Evolutionary conservation across 371 early-diverging fungal genomes (phyloP).

Genomic region (Batrachochytrium dendrobatidis): DNA sequence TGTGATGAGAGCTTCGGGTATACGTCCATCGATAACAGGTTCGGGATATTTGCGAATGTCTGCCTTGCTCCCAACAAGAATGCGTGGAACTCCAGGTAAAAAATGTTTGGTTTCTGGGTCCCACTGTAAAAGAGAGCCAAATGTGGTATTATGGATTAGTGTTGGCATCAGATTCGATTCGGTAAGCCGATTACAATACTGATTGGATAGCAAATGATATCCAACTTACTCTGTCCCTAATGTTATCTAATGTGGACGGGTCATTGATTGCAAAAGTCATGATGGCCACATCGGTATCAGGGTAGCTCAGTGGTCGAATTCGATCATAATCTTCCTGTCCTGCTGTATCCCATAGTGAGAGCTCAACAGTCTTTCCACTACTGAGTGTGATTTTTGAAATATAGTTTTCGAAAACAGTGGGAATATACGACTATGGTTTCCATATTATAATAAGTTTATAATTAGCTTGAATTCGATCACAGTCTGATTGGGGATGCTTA

Average conservation of each 20-base stretch:
- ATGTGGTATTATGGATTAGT: too few species aligned
- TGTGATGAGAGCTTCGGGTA: slow-evolving; percentile 4
- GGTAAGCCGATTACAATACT: background rate
- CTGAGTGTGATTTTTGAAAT: slow-evolving; percentile 20
- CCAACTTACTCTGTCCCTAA: slow-evolving; percentile 26
- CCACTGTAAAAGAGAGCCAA: slow-evolving; percentile 79
- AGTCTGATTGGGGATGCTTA: too few species aligned
- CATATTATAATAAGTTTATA: too few species aligned
- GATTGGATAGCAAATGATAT: too few species aligned
- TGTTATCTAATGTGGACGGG: slow-evolving; percentile 18
- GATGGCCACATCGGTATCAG: slow-evolving; percentile 92
- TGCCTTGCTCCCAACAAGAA: slow-evolving; percentile 84
- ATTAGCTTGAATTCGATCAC: too few species aligned
- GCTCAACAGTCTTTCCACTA: slow-evolving; percentile 44
- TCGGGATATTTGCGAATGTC: slow-evolving; percentile 65
- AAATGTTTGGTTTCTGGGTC: slow-evolving; percentile 89
- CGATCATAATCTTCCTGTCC: slow-evolving; percentile 96
- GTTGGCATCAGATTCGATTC: background rate
- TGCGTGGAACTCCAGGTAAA: slow-evolving; percentile 74
- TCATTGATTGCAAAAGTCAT: slow-evolving; percentile 39
- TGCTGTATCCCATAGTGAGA: slow-evolving; percentile 97
- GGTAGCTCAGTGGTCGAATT: slow-evolving; percentile 92
- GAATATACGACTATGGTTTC: slow-evolving; percentile 24
- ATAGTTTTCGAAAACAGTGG: slow-evolving; percentile 45
- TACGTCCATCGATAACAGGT: background rate